Conservation (phyloP, 164 flowering plant species). For the Chloranthus sessilifolius region DNA sequence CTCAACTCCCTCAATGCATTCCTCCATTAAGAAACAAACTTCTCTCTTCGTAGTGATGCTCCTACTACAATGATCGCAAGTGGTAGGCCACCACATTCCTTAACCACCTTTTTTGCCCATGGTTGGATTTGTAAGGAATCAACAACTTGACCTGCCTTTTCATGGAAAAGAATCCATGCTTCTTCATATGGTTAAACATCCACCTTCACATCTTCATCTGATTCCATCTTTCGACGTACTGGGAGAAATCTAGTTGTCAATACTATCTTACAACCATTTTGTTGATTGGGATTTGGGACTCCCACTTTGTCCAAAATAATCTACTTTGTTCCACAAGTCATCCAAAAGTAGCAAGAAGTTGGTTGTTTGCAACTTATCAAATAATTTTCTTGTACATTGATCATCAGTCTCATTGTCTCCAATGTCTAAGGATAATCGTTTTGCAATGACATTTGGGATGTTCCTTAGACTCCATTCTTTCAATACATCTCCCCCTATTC, state of each 20-base stretch:
- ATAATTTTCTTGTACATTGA: too few species aligned
- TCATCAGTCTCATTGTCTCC: too few species aligned
- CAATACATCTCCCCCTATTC: neutral
- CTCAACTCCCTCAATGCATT: neutral
- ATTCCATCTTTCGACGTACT: neutral
- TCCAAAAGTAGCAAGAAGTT: conserved; percentile 4
- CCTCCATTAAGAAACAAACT: neutral
- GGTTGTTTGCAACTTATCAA: too few species aligned
- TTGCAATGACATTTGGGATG: too few species aligned
- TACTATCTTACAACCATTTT: conserved; percentile 3
- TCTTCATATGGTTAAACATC: neutral
- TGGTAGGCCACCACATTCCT: conserved; percentile 1
- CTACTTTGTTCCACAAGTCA: conserved; percentile 1
- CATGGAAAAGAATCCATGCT: neutral
- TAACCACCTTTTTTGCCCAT: too few species aligned
- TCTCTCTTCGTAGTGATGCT: neutral
- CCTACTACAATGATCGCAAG: conserved; percentile 1
- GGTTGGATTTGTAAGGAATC: too few species aligned
- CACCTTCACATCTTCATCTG: neutral
- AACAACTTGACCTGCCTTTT: conserved; percentile 1
- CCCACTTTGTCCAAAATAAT: neutral
- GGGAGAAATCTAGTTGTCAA: neutral
- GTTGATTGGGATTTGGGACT: neutral
- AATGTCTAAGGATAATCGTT: too few species aligned
- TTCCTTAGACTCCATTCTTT: neutral